Conservation (phyloP, 257 asterid species). For the Lycium ferocissimum region DNA sequence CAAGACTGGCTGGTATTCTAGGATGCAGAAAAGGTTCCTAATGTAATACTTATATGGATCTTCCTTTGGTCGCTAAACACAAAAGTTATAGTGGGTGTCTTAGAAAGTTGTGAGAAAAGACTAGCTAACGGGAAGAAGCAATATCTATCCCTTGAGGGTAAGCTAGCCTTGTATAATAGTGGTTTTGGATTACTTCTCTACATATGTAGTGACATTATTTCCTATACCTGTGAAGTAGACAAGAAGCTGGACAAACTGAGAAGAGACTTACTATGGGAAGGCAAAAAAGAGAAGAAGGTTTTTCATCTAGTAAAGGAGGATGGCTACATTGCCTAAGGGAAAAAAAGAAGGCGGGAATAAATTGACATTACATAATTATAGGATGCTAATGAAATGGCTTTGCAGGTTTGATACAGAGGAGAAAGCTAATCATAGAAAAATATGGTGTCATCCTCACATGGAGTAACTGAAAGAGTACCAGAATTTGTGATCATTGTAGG, state of each 20-base stretch:
- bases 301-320: background rate
- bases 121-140: background rate
- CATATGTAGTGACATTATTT: background rate
- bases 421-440: background rate
- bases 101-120: constrained; percentile 11
- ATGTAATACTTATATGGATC: constrained; percentile 23
- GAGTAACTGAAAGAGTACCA: background rate
- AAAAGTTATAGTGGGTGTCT: background rate
- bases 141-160: background rate
- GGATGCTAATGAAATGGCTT: background rate
- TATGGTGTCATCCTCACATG: background rate
- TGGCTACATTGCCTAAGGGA: background rate
- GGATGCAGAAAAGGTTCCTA: constrained; percentile 15
- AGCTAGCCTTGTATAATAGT: constrained; percentile 18
- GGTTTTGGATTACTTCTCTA: background rate
- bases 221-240: constrained; percentile 6
- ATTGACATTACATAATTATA: background rate
- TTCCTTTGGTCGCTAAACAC: background rate
- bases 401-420: background rate
- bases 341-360: background rate
- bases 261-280: background rate
- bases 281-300: background rate
- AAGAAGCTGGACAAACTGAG: background rate
- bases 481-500: background rate
- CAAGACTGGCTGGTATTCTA: background rate